Evolutionary conservation across 305 asterid species (phyloP), one percentile per base, ranked within the genome.

Genomic region (Ilex paraguariensis): DNA sequence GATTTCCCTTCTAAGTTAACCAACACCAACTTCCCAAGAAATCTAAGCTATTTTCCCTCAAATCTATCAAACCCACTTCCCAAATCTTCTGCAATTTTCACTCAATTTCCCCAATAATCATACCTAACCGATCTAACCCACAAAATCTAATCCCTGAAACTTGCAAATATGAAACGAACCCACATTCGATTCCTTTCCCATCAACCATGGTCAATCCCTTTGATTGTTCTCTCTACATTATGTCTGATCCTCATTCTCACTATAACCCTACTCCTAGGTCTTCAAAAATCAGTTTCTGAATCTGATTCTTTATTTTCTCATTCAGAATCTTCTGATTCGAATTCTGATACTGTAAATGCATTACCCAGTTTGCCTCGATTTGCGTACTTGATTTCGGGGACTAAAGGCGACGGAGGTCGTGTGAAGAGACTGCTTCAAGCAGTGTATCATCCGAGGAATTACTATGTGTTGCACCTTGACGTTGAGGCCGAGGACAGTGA

Each of bases 371-470:
- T 81, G 58, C 97, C 97, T 15, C 84, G 94, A 60, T 84, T 92
- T 4, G 96, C 95, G 1, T 90, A 87, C 81, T 81, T 84, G 54
- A 80, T 89, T 5, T 79, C 96, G 7, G 97, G 94, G 31, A 76
- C 95, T 6, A 66, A 64, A 65, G 87, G 84, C 50, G 95, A 92
- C 66, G 51, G 69, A 54, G 66, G 66, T 65, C 71, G 88, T 65
- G 59, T 89, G 58, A 77, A 60, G 79, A 73, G 98, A 75, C 77
- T 92, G 78, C 83, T 92, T 62, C 91, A 75, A 72, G 93, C 87
- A 56, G 63, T 76, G 79, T 92, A 92, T 74, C 96, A 92, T 73
- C 97, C 98, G 1, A 75, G 95, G 53, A 92, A 89, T 66, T 82
- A 79, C 74, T 92, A 92, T 56, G 66, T 92, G 66, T 64, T 92